Evolutionary conservation across 768 basidiomycete genomes (phyloP), one percentile per base, ranked within the genome.

Genomic region (Phlegmacium glaucopus): DNA sequence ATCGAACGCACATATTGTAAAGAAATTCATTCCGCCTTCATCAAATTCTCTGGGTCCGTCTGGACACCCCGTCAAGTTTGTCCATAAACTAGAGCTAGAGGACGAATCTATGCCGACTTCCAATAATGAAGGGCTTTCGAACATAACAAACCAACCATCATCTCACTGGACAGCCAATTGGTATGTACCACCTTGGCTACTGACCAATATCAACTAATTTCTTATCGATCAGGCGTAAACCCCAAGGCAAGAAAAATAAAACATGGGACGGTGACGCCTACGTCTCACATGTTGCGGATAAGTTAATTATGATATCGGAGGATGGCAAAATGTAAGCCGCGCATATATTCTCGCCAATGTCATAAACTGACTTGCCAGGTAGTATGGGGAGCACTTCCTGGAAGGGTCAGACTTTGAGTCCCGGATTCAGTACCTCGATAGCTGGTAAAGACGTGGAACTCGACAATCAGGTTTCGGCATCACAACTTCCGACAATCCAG

Each of bases 231-330:
- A 90, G 90, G 89, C 77, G 90, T 30, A 87, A 84, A 56, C 78
- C 78, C 44, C 79, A 83, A 57, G 67, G 66, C 4, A 88, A 76
- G 70, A 93, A 93, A 65, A 79, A 90, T 55, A 87, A 88, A 60
- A 87, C 83, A 0, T 94, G 93, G 91, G 90, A 93, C 47, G 90
- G 85, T 2, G 89, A 85, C 51, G 82, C 76, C 7, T 86, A 77
- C 63, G 70, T 87, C 18, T 78, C 79, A 26, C 69, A 72, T 30
- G 61, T 65, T 28, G 72, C 69, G 16, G 72, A 73, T 10, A 78
- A 76, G 49, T 59, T 88, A 16, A 75, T 72, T 1, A 76, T 90
- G 70, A 65, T 87, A 34, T 79, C 83, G 3, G 85, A 88, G 57
- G 75, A 77, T 45, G 90, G 90, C 3, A 80, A 83, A 68, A 62